Base-by-base conservation (phyloP, 2,329 filamentous ascomycete genomes). In the Epichloe scottii region DNA sequence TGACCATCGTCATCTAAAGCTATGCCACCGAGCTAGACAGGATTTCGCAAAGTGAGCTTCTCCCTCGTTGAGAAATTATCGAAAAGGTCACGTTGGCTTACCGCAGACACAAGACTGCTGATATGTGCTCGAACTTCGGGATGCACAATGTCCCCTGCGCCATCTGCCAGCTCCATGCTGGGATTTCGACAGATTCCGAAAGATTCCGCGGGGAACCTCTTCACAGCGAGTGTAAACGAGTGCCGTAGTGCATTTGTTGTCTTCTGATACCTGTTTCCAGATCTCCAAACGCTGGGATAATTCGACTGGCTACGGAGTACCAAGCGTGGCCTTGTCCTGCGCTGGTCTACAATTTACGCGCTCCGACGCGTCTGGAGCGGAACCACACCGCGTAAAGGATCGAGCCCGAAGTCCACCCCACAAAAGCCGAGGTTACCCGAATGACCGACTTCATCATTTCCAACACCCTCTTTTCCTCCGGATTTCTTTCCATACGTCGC, bases 81-180 rank as follows among this genome's bases (percentile, higher is more conserved):
- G 19, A 64, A 60, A 38, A 53, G 2, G 5, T 40, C 52, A 21
- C 19, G 35, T 46, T 59, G 54, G 77, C 85, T 64, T 76, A 94
- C 90, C 55, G 93, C 93, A 63, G 90, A 91, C 56, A 95, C 87
- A 34, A 98, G 82, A 71, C 88, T 95, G 71, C 87, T 91, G 63
- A 98, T 84, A 69, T 96, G 88, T 30, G 90, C 89, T 63, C 90
- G 85, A 61, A 96, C 89, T 72, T 95, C 88, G 41, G 89, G 88
- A 65, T 97, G 89, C 51, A 97, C 86, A 53, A 85, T 75, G 63
- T 82, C 80, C 57, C 67, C 70, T 51, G 66, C 64, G 52, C 66
- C 72, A 48, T 79, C 77, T 56, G 63, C 65, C 53, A 71, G 61
- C 65, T 82, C 79, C 80, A 84, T 83, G 50, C 49, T 59, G 44